phyloP scores from a whole-genome alignment of 2,329 filamentous ascomycete genomes.

The Fusarium sp. region DNA sequence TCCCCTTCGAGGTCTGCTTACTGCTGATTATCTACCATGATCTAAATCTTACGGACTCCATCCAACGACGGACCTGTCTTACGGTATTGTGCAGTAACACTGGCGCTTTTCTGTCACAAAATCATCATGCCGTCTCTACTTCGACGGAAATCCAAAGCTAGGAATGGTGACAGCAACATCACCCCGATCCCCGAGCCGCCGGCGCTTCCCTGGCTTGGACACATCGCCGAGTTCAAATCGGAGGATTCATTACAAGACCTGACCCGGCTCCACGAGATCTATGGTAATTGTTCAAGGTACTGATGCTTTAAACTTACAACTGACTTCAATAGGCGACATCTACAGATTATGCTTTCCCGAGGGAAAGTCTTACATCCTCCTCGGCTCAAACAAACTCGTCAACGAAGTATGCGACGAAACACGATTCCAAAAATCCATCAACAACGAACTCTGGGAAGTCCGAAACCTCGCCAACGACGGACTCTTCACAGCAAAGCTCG shows the following conservation, averaged over 20 bases:
- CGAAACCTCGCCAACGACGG: constrained; percentile 66
- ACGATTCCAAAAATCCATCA: constrained; percentile 66
- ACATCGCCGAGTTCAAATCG: not conserved
- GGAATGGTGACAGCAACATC: not conserved
- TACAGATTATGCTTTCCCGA: not conserved
- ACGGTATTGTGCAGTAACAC: not conserved
- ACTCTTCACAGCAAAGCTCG: constrained; percentile 65
- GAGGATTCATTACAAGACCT: constrained; percentile 1
- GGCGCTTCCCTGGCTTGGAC: not conserved
- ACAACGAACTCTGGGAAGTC: constrained; percentile 51
- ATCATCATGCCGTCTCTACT: not conserved
- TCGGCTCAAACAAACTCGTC: constrained; percentile 43
- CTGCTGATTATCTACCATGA: not conserved
- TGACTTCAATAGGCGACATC: not conserved
- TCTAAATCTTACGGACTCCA: not conserved
- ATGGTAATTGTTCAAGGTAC: not conserved
- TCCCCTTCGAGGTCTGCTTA: not conserved
- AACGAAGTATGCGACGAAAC: constrained; percentile 71
- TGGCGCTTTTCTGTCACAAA: not conserved
- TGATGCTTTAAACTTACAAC: no score
- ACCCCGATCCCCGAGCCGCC: not conserved
- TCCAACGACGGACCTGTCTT: not conserved
- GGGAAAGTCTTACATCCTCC: not conserved
- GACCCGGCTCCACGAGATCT: not conserved
- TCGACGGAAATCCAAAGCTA: not conserved